Evolutionary conservation across 2,329 filamentous ascomycete species (phyloP), one percentile per base, ranked within the genome.

Genomic region (Tricladium varicosporioides): DNA sequence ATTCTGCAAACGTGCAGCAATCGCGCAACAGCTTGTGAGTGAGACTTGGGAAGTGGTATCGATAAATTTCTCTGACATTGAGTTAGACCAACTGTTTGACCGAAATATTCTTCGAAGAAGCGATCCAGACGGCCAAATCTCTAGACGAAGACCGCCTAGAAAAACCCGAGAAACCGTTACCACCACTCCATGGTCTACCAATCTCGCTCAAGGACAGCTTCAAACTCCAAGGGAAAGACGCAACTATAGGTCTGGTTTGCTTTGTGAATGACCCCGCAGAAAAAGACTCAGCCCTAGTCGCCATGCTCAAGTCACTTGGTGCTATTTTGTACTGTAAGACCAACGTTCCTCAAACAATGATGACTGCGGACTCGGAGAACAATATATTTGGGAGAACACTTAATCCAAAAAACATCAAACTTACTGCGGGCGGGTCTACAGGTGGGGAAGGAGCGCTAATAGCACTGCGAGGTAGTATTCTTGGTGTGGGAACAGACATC

Each of bases 241-340:
- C 78, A 3, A 80, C 77, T 0, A 74, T 81, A 4, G 84, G 83
- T 0, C 83, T 88, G 54, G 79, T 80, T 0, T 76, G 74, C 5
- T 73, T 84, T 54, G 81, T 79, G 33, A 73, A 77, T 54, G 75
- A 80, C 49, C 82, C 81, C 2, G 76, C 80, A 11, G 69, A 71
- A 32, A 70, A 76, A 59, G 80, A 87, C 67, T 78, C 82, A 0
- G 76, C 79, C 0, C 72, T 88, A 5, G 80, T 88, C 0, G 75
- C 81, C 8, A 72, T 87, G 1, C 70, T 90, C 3, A 72, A 81
- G 27, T 75, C 76, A 16, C 75, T 84, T 0, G 87, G 87, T 1
- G 86, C 86, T 1, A 77, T 90, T 0, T 72, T 87, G n/a, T 87
- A 89, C 61, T 79, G 82, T 61, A 89, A 89, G 71, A 89, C 87